phyloP scores from a whole-genome alignment of 176 grass and related monocot species.

The Aechmea fasciata region DNA sequence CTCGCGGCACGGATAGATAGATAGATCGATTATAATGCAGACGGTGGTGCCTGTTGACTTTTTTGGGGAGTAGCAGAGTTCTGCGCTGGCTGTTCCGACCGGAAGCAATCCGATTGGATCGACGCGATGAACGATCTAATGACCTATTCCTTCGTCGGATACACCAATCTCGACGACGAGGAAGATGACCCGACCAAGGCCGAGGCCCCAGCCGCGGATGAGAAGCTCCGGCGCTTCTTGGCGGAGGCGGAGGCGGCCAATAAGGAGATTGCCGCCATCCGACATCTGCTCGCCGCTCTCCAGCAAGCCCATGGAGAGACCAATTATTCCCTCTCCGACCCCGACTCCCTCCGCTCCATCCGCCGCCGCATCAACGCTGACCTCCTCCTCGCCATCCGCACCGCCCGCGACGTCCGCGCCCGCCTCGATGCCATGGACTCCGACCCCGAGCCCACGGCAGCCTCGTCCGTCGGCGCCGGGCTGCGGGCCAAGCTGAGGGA shows the following conservation, averaged over 20 bases:
- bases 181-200: neutral
- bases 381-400: slow-evolving; percentile 11
- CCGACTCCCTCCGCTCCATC: neutral
- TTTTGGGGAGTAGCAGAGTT: neutral
- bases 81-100: neutral
- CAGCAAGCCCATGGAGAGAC: slow-evolving; percentile 9
- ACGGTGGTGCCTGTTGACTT: neutral
- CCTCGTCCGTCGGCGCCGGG: slow-evolving; percentile 5
- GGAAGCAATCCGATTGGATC: neutral
- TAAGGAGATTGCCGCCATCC: slow-evolving; percentile 19
- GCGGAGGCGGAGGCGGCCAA: slow-evolving; percentile 15
- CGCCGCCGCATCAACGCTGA: neutral
- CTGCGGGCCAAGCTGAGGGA: slow-evolving; percentile 18
- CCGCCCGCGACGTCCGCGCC: slow-evolving; percentile 5
- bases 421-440: slow-evolving; percentile 20
- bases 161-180: neutral
- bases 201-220: neutral
- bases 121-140: neutral
- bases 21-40: no score
- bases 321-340: no score
- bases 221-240: slow-evolving; percentile 3
- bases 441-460: neutral
- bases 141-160: neutral
- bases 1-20: no score
- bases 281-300: slow-evolving; percentile 10